These are phyloP conservation scores for Venturiaceae sp. DNA, from an alignment of 2,329 filamentous ascomycete genomes.

Conservation along the genomic window DNA sequence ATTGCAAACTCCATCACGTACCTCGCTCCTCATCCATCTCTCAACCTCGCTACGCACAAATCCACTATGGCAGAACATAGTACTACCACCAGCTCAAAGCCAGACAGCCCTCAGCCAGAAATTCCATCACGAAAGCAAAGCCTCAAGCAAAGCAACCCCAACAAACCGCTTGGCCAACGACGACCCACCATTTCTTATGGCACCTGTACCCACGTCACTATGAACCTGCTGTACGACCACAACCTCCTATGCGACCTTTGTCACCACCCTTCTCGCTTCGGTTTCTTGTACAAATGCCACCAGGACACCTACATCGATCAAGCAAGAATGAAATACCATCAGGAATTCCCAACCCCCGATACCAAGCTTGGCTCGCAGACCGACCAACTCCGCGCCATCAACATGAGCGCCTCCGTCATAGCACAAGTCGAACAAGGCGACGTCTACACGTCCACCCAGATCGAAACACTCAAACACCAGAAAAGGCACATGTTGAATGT, in stretches of 20 bases:
- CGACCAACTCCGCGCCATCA: constrained; percentile 15
- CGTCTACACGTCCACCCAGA: not conserved
- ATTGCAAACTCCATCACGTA: too few relatives aligned
- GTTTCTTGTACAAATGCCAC: constrained; percentile 66
- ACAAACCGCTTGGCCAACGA: not conserved
- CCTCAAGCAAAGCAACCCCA: not conserved
- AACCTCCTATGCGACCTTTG: constrained; percentile 49
- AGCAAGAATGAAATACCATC: not conserved
- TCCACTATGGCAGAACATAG: not conserved
- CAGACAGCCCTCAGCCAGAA: not conserved
- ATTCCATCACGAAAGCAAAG: not conserved
- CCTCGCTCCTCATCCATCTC: too few relatives aligned
- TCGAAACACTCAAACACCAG: constrained; percentile 16
- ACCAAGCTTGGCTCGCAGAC: not conserved
- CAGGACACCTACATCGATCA: constrained; percentile 40
- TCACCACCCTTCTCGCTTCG: constrained; percentile 43
- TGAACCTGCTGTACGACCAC: constrained; percentile 53
- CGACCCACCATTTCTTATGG: constrained; percentile 5
- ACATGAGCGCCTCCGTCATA: constrained; percentile 24
- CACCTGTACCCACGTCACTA: constrained; percentile 56
- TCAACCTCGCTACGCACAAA: not conserved
- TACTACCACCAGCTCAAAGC: not conserved
- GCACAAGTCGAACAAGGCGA: constrained; percentile 20
- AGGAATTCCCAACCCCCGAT: too few relatives aligned
- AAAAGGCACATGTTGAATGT: constrained; percentile 15